phyloP scores from a whole-genome alignment of 164 flowering plant species.

The Litsea cubeba region DNA sequence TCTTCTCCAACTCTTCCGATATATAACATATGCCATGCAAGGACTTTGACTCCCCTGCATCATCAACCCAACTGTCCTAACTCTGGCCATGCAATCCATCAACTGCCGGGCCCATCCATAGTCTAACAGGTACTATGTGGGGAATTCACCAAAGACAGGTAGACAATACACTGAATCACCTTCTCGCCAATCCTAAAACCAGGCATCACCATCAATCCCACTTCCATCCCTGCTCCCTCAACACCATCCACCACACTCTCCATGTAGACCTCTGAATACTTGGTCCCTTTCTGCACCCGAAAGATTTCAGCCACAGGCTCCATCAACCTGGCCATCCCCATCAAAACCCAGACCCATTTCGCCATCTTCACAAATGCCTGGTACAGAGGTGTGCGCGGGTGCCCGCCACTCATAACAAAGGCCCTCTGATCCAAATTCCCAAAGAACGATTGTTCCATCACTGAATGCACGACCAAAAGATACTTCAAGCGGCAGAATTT shows the following conservation, averaged over 20 bases:
- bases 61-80: too few species aligned
- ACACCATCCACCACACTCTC: constrained; percentile 33
- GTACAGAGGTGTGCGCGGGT: constrained; percentile 58
- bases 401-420: constrained; percentile 36
- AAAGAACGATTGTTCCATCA: constrained; percentile 52
- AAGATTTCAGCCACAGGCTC: constrained; percentile 38
- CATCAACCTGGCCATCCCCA: constrained; percentile 25
- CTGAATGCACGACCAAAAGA: constrained; percentile 39
- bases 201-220: constrained; percentile 54
- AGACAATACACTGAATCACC: constrained; percentile 39
- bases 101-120: too few species aligned
- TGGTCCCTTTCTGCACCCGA: constrained; percentile 33
- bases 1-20: background rate
- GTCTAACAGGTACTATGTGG: background rate
- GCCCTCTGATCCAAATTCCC: constrained; percentile 57
- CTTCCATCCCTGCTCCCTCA: constrained; percentile 14
- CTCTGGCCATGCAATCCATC: too few species aligned
- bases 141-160: constrained; percentile 20
- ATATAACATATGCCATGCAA: background rate
- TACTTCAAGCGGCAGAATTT: constrained; percentile 49
- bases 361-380: constrained; percentile 57
- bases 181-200: constrained; percentile 43
- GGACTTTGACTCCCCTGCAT: background rate
- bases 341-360: constrained; percentile 51
- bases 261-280: constrained; percentile 49